phyloP scores from a whole-genome alignment of 148 eudicot species.

The Oxyria digyna region DNA sequence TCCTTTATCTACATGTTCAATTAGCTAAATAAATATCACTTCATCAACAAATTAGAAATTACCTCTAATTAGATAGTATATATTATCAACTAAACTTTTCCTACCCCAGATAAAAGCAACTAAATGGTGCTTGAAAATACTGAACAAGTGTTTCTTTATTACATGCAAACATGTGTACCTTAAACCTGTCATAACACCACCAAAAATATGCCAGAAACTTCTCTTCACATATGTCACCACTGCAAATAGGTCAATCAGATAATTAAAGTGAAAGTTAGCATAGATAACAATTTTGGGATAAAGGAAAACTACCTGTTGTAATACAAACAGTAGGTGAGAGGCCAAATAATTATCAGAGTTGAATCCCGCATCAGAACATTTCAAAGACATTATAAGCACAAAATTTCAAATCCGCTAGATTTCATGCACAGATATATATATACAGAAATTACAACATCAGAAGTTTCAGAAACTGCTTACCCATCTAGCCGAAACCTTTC shows the following conservation, averaged over 20 bases:
- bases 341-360: background rate
- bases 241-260: constrained; percentile 27
- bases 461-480: constrained; percentile 25
- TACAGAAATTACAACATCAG: background rate
- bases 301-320: background rate
- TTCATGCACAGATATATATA: background rate
- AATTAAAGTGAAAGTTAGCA: background rate
- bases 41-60: background rate
- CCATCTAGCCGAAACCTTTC: constrained; percentile 93
- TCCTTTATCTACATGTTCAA: background rate
- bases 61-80: background rate
- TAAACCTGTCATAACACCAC: constrained; percentile 86
- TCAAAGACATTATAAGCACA: background rate
- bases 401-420: too few species aligned
- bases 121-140: background rate
- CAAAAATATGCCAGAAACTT: constrained; percentile 87
- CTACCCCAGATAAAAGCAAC: background rate
- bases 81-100: background rate
- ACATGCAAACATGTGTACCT: constrained; percentile 40
- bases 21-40: background rate
- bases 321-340: background rate
- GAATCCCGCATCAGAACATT: background rate
- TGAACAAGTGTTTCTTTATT: background rate
- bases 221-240: constrained; percentile 60
- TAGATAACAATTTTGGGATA: background rate